Evolutionary conservation across 805 yeast species (phyloP).

Genomic region (Hanseniaspora pseudoguilliermondii): DNA sequence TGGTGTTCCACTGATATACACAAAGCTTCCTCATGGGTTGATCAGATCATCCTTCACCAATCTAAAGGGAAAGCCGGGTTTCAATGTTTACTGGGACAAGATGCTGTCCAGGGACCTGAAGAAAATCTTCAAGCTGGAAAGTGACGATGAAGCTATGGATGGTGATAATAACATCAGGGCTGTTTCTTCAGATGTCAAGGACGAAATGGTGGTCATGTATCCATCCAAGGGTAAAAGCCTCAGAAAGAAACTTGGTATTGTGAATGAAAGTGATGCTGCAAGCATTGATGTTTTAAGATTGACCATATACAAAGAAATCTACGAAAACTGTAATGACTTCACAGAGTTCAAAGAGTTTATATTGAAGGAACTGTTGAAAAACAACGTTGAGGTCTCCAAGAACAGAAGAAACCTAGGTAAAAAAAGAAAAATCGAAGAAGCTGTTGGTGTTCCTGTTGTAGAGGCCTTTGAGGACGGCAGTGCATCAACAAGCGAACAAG

Average conservation of each 20-base stretch:
- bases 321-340: conserved; percentile 11
- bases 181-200: background rate
- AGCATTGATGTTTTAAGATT: background rate
- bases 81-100: conserved; percentile 10
- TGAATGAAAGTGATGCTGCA: background rate
- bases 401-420: background rate
- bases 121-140: background rate
- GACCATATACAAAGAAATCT: conserved; percentile 8
- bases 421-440: background rate
- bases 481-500: background rate
- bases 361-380: background rate
- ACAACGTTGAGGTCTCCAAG: background rate
- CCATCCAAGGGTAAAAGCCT: background rate
- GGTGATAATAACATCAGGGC: background rate
- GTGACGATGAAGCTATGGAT: background rate
- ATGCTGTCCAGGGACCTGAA: background rate
- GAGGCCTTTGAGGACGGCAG: background rate
- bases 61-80: background rate
- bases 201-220: background rate
- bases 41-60: conserved; percentile 8
- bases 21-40: conserved; percentile 8
- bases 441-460: background rate
- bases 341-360: conserved; percentile 3
- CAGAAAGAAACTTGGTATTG: background rate
- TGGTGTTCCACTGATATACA: conserved; percentile 10